Conservation (phyloP, 441 rosid species). For the Bocquillonia castaneifolia region DNA sequence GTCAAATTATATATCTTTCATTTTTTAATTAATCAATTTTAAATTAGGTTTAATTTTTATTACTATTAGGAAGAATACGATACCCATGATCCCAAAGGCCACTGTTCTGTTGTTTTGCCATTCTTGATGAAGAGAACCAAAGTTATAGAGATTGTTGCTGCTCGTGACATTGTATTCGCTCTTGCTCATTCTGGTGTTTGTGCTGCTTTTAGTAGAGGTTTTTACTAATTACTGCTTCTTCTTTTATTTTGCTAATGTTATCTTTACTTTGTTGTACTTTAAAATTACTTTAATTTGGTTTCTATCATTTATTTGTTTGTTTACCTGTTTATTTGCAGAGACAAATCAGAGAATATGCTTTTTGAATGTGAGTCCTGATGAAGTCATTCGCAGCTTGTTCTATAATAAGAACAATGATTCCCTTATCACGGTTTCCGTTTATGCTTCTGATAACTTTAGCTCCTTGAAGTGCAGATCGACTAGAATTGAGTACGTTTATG, state of each 20-base stretch:
- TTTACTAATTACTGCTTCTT: background rate
- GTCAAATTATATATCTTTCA: too few relatives aligned
- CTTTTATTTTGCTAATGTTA: background rate
- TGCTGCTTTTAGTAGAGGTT: conserved; percentile 92
- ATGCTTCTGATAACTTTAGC: conserved; percentile 79
- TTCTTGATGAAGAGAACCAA: conserved; percentile 86
- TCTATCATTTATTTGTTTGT: background rate
- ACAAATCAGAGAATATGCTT: conserved; percentile 70
- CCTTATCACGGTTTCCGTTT: conserved; percentile 83
- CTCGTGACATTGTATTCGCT: conserved; percentile 90
- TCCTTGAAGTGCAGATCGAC: conserved; percentile 86
- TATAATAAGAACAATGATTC: conserved; percentile 85
- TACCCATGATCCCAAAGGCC: conserved; percentile 92
- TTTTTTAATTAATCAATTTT: background rate
- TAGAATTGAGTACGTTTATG: conserved; percentile 53
- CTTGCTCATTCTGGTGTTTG: conserved; percentile 96
- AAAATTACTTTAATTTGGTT: background rate
- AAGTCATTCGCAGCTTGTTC: conserved; percentile 75
- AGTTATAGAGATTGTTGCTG: conserved; percentile 92
- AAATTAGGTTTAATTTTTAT: background rate
- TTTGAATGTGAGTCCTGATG: conserved; percentile 73
- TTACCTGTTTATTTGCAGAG: conserved; percentile 37
- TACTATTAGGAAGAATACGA: conserved; percentile 74
- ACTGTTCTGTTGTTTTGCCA: conserved; percentile 61
- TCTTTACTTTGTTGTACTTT: background rate